phyloP scores from a whole-genome alignment of 352 stramenopile genomes.

The Blastocystis sp. region DNA sequence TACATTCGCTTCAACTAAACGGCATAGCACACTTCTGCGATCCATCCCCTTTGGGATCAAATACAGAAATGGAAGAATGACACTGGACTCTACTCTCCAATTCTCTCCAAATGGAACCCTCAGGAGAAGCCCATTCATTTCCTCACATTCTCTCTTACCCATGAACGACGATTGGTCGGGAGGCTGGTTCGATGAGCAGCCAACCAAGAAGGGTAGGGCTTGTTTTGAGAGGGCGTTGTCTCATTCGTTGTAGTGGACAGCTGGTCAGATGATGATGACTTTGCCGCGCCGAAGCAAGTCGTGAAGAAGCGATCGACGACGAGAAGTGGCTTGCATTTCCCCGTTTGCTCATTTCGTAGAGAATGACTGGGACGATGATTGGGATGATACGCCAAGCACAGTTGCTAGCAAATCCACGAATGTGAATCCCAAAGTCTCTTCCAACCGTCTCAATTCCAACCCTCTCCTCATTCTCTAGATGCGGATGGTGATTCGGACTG shows the following conservation, averaged over 20 bases:
- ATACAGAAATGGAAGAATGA: too few species aligned
- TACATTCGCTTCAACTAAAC: too few species aligned
- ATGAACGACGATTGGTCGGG: slow-evolving; percentile 62
- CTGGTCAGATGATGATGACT: slow-evolving; percentile 51
- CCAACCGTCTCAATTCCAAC: too few species aligned
- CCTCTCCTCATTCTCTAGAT: too few species aligned
- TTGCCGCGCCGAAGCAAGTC: neutral
- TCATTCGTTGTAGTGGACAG: slow-evolving; percentile 22
- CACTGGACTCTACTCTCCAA: too few species aligned
- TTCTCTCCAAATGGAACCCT: too few species aligned
- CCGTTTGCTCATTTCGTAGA: slow-evolving; percentile 1
- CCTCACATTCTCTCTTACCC: too few species aligned
- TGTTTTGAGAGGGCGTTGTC: too few species aligned
- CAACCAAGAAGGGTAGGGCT: slow-evolving; percentile 31
- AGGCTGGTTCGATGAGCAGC: slow-evolving; percentile 51
- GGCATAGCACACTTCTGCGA: too few species aligned
- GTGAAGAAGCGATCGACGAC: neutral
- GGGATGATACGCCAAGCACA: neutral
- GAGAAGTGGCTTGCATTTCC: neutral
- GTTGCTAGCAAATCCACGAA: neutral
- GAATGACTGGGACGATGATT: slow-evolving; percentile 12
- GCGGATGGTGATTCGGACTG: neutral
- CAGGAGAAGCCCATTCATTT: too few species aligned
- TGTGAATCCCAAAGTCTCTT: neutral
- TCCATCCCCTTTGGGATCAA: too few species aligned